phyloP scores from a whole-genome alignment of 805 yeast species.

The Candida adriatica region DNA sequence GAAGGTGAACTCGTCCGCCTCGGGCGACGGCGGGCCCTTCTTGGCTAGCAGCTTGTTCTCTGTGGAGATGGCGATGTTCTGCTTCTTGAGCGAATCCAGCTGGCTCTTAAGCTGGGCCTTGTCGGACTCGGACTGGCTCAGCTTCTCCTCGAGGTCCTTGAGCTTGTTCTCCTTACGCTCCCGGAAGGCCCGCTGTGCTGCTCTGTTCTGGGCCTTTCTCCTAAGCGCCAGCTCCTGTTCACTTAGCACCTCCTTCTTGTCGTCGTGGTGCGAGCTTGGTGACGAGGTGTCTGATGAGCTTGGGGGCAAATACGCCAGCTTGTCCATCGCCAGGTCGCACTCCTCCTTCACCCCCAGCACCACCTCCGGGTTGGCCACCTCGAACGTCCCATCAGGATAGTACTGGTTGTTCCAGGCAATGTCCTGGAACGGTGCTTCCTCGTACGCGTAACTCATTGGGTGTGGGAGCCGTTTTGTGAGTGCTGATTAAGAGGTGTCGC shows the following conservation, averaged over 20 bases:
- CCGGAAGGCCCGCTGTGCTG: constrained; percentile 83
- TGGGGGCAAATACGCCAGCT: too few relatives aligned
- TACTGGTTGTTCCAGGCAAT: constrained; percentile 1
- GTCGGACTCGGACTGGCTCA: constrained; percentile 51
- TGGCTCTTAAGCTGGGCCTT: constrained; percentile 39
- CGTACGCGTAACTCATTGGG: constrained; percentile 1
- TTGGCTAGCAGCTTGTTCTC: constrained; percentile 55
- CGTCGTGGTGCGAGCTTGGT: constrained; percentile 12
- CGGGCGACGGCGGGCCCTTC: constrained; percentile 9
- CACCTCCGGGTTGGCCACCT: too few relatives aligned
- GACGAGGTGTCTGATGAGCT: constrained; percentile 18
- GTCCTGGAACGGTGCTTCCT: not conserved
- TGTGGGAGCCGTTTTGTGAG: too few relatives aligned
- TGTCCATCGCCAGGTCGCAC: constrained; percentile 15
- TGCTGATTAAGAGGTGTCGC: too few relatives aligned
- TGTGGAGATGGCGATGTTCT: constrained; percentile 48
- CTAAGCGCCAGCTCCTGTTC: constrained; percentile 42
- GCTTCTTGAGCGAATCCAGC: constrained; percentile 44
- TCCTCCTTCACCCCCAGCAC: constrained; percentile 13
- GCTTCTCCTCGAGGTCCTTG: constrained; percentile 57
- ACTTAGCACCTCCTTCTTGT: constrained; percentile 3
- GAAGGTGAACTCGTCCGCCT: constrained; percentile 21
- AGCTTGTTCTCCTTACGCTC: constrained; percentile 71
- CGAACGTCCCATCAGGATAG: not conserved
- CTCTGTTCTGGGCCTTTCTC: constrained; percentile 74